Evolutionary conservation across 495 filamentous ascomycete species (phyloP).

Genomic region (Talaromyces wortmannii): DNA sequence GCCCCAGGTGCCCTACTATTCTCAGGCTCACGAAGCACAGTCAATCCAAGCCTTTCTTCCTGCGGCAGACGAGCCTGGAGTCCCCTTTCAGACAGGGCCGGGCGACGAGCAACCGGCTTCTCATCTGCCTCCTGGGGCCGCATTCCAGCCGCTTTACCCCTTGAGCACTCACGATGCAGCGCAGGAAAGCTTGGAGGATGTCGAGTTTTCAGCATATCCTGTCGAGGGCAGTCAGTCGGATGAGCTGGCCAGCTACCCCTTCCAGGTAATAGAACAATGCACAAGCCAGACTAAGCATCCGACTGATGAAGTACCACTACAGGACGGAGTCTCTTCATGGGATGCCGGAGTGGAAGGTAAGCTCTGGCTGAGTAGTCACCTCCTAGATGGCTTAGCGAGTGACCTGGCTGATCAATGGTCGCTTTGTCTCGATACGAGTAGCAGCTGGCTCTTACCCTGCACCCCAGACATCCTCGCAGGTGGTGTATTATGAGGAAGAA

Average conservation of each 20-base stretch:
- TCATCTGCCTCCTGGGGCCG: background rate
- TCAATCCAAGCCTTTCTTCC: background rate
- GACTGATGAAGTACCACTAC: background rate
- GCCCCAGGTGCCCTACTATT: background rate
- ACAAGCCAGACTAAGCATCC: background rate
- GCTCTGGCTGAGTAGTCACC: background rate
- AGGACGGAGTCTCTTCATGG: constrained; percentile 2
- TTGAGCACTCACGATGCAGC: background rate
- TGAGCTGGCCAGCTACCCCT: background rate
- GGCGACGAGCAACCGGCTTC: background rate
- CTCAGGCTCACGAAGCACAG: background rate
- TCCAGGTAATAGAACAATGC: background rate
- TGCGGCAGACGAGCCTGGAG: background rate
- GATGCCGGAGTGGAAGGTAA: constrained; percentile 6
- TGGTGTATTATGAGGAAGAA: constrained; percentile 35
- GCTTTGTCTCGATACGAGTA: background rate
- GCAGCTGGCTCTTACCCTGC: background rate
- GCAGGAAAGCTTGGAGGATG: background rate
- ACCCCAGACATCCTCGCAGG: constrained; percentile 1
- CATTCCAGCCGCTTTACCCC: background rate
- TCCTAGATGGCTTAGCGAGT: background rate
- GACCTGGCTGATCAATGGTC: constrained; percentile 6
- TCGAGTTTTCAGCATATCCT: background rate
- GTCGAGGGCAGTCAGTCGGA: background rate
- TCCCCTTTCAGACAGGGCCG: background rate